A percentile compares a stretch with the other conserved stretches of the same genome.
These are phyloP conservation scores for Lathyrus sativus DNA, from an alignment of 306 rosid species.

Conservation along the genomic window DNA sequence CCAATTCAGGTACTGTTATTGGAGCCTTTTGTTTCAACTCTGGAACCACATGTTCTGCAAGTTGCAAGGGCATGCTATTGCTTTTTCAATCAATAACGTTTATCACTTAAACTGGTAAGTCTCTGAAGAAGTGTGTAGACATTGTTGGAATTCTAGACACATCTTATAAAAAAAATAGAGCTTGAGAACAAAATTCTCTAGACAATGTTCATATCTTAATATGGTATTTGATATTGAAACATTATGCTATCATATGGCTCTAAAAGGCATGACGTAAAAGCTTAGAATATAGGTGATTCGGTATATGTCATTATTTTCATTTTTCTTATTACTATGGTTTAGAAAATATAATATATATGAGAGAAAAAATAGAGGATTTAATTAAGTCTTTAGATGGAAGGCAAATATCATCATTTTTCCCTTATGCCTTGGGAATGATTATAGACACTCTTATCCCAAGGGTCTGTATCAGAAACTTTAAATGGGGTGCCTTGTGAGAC, in stretches of 20 bases:
- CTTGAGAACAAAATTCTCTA: neutral
- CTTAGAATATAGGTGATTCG: neutral
- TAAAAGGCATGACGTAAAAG: neutral
- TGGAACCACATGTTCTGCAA: slow-evolving; percentile 9
- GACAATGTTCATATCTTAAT: neutral
- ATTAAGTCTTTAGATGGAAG: slow-evolving; percentile 23
- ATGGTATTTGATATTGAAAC: slow-evolving; percentile 6
- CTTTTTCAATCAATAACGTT: neutral
- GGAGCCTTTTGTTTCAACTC: slow-evolving; percentile 3
- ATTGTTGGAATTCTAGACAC: slow-evolving; percentile 4
- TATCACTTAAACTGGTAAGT: neutral
- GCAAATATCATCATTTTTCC: slow-evolving; percentile 30
- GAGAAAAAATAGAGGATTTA: neutral
- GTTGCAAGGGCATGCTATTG: neutral
- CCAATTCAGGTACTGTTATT: slow-evolving; percentile 1
- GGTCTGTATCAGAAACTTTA: slow-evolving; percentile 37
- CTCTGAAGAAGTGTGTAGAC: slow-evolving; percentile 10
- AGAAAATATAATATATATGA: too few relatives aligned
- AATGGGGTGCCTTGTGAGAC: slow-evolving; percentile 13
- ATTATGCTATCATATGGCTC: neutral
- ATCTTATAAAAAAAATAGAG: neutral
- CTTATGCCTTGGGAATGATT: slow-evolving; percentile 8
- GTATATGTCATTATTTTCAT: neutral
- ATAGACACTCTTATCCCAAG: neutral
- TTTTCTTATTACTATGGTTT: neutral